These are phyloP conservation scores for Albophoma yamanashiensis DNA, from an alignment of 2,329 filamentous ascomycete species.

Conservation along the genomic window DNA sequence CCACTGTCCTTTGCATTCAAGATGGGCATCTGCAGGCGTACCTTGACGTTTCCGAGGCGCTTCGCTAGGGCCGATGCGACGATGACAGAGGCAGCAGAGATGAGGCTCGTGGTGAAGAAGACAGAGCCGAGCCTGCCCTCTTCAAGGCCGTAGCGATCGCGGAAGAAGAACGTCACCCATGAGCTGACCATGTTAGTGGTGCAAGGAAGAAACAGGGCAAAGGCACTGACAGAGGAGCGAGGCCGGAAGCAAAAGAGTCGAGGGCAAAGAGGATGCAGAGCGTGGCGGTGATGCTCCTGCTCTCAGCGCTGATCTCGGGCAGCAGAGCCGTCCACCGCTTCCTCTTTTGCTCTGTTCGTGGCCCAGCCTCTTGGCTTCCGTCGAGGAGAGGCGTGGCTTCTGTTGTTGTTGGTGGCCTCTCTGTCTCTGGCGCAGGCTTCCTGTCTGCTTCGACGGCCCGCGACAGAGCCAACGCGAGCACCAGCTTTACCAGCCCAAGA, in stretches of 20 bases:
- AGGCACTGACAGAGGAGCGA: conserved; percentile 47
- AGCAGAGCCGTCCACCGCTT: conserved; percentile 23
- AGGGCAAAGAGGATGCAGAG: conserved; percentile 58
- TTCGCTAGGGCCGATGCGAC: conserved; percentile 43
- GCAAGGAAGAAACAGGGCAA: conserved; percentile 9
- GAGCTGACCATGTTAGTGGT: conserved; percentile 31
- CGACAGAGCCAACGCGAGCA: conserved; percentile 38
- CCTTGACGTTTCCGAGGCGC: conserved; percentile 51
- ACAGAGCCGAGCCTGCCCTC: conserved; percentile 40
- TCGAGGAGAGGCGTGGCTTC: conserved; percentile 17
- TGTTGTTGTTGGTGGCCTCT: neutral
- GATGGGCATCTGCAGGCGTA: conserved; percentile 23
- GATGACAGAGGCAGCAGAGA: conserved; percentile 40
- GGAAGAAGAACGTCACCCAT: conserved; percentile 49
- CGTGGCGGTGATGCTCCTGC: conserved; percentile 41
- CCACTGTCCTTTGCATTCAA: too few relatives aligned
- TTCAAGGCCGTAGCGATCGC: conserved; percentile 33
- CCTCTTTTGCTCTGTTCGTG: conserved; percentile 4
- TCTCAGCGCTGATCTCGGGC: conserved; percentile 46
- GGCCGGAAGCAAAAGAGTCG: conserved; percentile 60
- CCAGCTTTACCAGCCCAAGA: conserved; percentile 46
- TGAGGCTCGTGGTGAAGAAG: conserved; percentile 42
- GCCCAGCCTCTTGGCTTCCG: neutral
- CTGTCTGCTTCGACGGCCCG: conserved; percentile 29
- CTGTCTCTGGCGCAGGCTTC: neutral